These are phyloP conservation scores for Citrus mangshanensis DNA, from an alignment of 345 rosid species.

Conservation along the genomic window DNA sequence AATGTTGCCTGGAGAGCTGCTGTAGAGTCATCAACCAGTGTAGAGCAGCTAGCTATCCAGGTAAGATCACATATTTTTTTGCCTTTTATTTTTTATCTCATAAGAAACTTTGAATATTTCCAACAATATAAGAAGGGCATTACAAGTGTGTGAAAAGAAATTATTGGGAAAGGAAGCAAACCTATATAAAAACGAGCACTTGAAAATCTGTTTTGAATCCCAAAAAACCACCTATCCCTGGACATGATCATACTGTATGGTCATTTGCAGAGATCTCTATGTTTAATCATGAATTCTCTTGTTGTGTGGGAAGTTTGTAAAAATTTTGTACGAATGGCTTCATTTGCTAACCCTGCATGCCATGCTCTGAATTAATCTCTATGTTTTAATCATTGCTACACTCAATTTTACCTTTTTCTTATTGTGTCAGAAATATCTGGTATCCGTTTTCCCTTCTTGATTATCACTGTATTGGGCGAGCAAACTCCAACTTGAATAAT, in stretches of 20 bases:
- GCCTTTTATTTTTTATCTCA: background rate
- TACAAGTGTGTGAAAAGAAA: background rate
- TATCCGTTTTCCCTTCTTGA: background rate
- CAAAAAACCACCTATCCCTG: background rate
- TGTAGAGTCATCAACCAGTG: constrained; percentile 75
- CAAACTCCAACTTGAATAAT: background rate
- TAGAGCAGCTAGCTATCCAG: constrained; percentile 89
- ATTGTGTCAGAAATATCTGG: too few species aligned
- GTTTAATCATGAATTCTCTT: background rate
- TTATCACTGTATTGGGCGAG: background rate
- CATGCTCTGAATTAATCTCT: background rate
- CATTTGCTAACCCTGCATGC: background rate
- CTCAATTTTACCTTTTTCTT: background rate
- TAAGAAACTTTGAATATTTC: background rate
- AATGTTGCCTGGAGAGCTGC: constrained; percentile 83
- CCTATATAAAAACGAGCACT: too few species aligned
- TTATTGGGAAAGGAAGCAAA: background rate
- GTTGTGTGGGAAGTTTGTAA: background rate
- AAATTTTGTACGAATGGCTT: background rate
- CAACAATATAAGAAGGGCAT: background rate
- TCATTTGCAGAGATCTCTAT: background rate
- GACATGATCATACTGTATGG: background rate
- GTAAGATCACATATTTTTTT: constrained; percentile 28
- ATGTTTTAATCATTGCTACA: background rate
- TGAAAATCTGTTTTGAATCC: background rate